Evolutionary conservation across 441 rosid genomes (phyloP).

Genomic region (Brassica balearica): DNA sequence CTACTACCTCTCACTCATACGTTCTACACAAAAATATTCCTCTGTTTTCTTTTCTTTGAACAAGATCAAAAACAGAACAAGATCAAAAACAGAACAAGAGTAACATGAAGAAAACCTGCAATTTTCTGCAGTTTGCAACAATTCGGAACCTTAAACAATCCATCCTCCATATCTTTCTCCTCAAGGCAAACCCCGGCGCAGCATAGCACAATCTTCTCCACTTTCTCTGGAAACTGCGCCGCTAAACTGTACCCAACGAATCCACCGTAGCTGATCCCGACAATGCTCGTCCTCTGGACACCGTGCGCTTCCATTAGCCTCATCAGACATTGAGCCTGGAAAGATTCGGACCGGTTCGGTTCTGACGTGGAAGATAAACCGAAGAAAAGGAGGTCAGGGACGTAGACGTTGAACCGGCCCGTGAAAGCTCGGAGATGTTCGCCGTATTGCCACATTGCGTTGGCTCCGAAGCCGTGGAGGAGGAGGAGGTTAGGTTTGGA

Average conservation of each 20-base stretch:
- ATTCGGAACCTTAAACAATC: slow-evolving; percentile 57
- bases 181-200: slow-evolving; percentile 79
- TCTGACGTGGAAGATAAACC: slow-evolving; percentile 55
- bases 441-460: slow-evolving; percentile 84
- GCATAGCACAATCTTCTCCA: slow-evolving; percentile 68
- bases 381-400: slow-evolving; percentile 73
- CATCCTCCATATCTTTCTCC: slow-evolving; percentile 70
- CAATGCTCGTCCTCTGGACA: slow-evolving; percentile 55
- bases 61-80: no score
- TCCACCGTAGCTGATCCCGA: slow-evolving; percentile 80
- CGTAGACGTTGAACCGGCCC: slow-evolving; percentile 63
- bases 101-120: no score
- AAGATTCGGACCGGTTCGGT: slow-evolving; percentile 55
- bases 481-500: slow-evolving; percentile 66
- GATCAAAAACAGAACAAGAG: no score
- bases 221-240: slow-evolving; percentile 53
- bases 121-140: no score
- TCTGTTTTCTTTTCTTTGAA: no score
- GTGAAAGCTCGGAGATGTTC: slow-evolving; percentile 62
- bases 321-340: slow-evolving; percentile 65
- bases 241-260: slow-evolving; percentile 78
- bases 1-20: no score
- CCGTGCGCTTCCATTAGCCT: slow-evolving; percentile 59
- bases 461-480: slow-evolving; percentile 76
- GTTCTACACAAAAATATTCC: no score